A percentile compares a stretch with the other conserved stretches of the same genome.
phyloP scores from a whole-genome alignment of 192 early-diverging fungal species.

The Coemansia sp. region DNA sequence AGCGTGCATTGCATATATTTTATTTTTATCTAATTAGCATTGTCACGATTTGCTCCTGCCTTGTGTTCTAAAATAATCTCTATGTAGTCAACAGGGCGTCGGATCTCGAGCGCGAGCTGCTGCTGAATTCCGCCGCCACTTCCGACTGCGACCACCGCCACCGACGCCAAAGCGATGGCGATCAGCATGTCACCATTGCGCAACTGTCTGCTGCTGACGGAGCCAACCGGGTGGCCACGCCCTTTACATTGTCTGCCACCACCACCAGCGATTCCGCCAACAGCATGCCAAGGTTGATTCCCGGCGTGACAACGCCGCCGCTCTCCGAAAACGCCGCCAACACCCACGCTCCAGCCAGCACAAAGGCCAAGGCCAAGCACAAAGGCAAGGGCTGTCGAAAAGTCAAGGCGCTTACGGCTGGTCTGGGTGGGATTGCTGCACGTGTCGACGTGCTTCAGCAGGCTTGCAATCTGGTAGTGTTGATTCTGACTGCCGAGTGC shows the following conservation, averaged over 20 bases:
- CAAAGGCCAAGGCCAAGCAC: neutral
- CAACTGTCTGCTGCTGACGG: neutral
- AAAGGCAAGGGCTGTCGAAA: slow-evolving; percentile 1
- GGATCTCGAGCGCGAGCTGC: slow-evolving; percentile 25
- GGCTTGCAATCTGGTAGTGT: slow-evolving; percentile 27
- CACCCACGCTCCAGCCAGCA: neutral
- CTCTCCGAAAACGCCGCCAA: neutral
- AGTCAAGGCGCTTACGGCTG: slow-evolving; percentile 7
- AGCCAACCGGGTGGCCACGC: slow-evolving; percentile 9
- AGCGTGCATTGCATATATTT: slow-evolving; percentile 5
- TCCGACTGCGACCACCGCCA: neutral
- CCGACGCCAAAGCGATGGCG: neutral
- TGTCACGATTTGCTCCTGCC: neutral
- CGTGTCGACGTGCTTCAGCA: slow-evolving; percentile 18
- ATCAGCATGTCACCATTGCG: neutral
- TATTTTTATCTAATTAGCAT: slow-evolving; percentile 5
- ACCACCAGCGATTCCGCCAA: neutral
- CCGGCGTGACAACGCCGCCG: neutral
- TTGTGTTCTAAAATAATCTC: slow-evolving; percentile 6
- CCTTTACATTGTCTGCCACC: slow-evolving; percentile 5
- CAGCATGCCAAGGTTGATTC: neutral
- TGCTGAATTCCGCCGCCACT: neutral
- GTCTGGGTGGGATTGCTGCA: slow-evolving; percentile 7
- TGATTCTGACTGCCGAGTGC: slow-evolving; percentile 30
- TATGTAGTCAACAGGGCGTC: slow-evolving; percentile 1